Evolutionary conservation across 1,139 yeast genomes (phyloP), one percentile per base, ranked within the genome.

Genomic region (Pneumocystis jirovecii): DNA sequence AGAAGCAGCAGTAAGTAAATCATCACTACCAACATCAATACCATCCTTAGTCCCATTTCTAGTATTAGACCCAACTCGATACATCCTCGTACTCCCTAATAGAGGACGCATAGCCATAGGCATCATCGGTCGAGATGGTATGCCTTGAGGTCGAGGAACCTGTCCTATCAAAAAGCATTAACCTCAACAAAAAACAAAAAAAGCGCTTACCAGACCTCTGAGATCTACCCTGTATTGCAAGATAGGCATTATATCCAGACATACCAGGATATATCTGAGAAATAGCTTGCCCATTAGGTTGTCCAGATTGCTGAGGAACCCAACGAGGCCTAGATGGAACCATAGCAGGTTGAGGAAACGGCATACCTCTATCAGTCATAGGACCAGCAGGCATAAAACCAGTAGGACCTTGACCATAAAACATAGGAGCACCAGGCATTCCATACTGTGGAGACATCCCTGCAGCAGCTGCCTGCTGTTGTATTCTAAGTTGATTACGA

Each of bases 401-500:
- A 71, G 83, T 84, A 73, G 95, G 86, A 70, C 84, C 86, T 74
- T 85, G 86, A 8, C 57, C 57, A 50, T 50, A 50, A 73, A 86
- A 85, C 56, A 69, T 72, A 64, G 77, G 77, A 72, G 90, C 89
- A 25, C 60, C 65, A 15, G 85, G 70, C 85, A 87, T 73, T 90
- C 91, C 77, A 87, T 95, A 71, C 67, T 81, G 34, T 63, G 96
- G 96, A 76, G 95, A 95, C 77, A 90, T 82, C 74, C 96, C 96
- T n/a, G 63, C 69, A 71, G 87, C 89, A 44, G 77, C 77, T 61
- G 79, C 80, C 78, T 89, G 90, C 78, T 90, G 96, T 83, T 91
- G 97, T 85, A 90, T 84, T 82, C 97, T 89, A 86, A 91, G 85
- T 81, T 93, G 97, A 84, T 89, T 90, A 83, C 96, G 89, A 72